Conservation (phyloP, 768 basidiomycete genomes). For the Hygrocybe coccinea region DNA sequence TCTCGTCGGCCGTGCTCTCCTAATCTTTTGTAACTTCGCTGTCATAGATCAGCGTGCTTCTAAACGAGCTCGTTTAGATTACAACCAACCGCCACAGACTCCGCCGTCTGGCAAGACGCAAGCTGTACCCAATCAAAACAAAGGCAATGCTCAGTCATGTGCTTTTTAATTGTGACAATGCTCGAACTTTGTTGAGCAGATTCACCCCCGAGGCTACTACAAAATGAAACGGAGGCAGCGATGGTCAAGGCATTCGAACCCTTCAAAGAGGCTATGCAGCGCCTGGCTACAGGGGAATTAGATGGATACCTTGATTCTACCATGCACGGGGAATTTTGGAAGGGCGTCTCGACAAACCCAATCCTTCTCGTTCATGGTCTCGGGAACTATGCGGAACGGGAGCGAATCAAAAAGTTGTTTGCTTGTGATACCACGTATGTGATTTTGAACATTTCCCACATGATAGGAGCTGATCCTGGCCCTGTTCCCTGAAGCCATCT, state of each 20-base stretch:
- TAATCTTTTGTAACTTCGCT: no score
- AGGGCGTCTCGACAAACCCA: slow-evolving; percentile 5
- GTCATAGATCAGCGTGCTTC: neutral
- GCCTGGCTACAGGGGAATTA: slow-evolving; percentile 1
- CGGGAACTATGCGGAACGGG: slow-evolving; percentile 5
- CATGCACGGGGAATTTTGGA: slow-evolving; percentile 4
- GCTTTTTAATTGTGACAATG: neutral
- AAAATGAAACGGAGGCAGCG: slow-evolving; percentile 4
- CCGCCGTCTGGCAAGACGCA: neutral
- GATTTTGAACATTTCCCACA: slow-evolving; percentile 1
- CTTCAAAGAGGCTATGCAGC: slow-evolving; percentile 5
- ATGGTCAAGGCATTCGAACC: slow-evolving; percentile 8
- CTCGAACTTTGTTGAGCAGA: slow-evolving; percentile 1
- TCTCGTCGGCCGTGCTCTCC: no score
- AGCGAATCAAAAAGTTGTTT: slow-evolving; percentile 10
- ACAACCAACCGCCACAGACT: neutral
- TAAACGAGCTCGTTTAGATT: slow-evolving; percentile 8
- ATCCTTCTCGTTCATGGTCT: slow-evolving; percentile 13
- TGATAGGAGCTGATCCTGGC: neutral
- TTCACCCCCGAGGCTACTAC: slow-evolving; percentile 4
- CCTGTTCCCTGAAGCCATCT: slow-evolving; percentile 3
- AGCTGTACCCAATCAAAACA: neutral
- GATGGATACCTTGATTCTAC: neutral
- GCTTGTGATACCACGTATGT: slow-evolving; percentile 10
- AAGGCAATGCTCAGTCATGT: slow-evolving; percentile 4